Conservation (phyloP, 495 filamentous ascomycete genomes). For the Penicillium canariense region DNA sequence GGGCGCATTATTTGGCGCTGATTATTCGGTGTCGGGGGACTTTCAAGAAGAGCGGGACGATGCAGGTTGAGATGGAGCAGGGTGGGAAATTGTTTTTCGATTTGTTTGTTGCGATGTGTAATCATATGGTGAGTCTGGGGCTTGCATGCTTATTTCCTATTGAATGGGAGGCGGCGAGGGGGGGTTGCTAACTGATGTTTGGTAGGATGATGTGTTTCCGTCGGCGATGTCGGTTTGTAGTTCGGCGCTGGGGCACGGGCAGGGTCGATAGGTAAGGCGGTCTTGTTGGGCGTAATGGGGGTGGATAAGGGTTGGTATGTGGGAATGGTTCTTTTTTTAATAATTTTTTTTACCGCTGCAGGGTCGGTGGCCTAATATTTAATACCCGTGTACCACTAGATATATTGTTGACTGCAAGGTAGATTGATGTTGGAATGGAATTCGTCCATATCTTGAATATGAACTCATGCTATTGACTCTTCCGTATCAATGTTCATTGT, state of each 20-base stretch:
- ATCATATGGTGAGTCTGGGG: slow-evolving; percentile 65
- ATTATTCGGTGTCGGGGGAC: slow-evolving; percentile 81
- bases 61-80: slow-evolving; percentile 91
- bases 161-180: background rate
- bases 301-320: background rate
- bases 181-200: background rate
- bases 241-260: slow-evolving; percentile 10
- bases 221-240: slow-evolving; percentile 17
- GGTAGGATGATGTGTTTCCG: slow-evolving; percentile 28
- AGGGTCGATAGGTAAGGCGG: slow-evolving; percentile 5
- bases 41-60: slow-evolving; percentile 93
- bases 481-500: background rate
- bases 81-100: slow-evolving; percentile 90
- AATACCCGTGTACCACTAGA: slow-evolving; percentile 28
- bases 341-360: background rate
- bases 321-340: slow-evolving; percentile 4
- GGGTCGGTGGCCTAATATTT: background rate
- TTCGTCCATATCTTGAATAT: background rate
- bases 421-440: slow-evolving; percentile 3
- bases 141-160: slow-evolving; percentile 4
- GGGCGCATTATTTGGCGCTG: slow-evolving; percentile 88
- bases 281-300: background rate
- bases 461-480: background rate
- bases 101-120: slow-evolving; percentile 88
- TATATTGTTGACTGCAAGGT: background rate